Evolutionary conservation across 306 rosid genomes (phyloP).

Genomic region (Corylus avellana): DNA sequence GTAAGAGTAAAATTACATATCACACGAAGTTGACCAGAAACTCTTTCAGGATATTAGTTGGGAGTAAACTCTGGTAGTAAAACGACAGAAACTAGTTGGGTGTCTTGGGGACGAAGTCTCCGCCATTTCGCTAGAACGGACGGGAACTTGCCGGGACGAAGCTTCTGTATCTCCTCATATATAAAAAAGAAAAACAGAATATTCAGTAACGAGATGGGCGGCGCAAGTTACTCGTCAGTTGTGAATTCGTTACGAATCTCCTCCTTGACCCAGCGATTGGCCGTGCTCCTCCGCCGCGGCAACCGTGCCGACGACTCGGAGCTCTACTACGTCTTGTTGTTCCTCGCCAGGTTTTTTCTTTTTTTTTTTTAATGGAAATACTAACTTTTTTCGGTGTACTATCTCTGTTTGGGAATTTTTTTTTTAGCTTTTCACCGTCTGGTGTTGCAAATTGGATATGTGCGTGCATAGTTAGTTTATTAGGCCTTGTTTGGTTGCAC

Average conservation of each 20-base stretch:
- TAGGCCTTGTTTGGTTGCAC: background rate
- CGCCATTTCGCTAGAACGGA: no score
- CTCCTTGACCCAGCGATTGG: conserved; percentile 40
- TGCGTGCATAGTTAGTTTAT: background rate
- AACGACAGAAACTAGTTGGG: no score
- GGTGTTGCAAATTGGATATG: background rate
- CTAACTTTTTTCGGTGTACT: background rate
- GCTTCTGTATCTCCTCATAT: no score
- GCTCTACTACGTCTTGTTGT: conserved; percentile 47
- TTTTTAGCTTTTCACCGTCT: background rate
- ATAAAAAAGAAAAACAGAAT: no score
- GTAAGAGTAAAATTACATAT: no score
- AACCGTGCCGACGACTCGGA: conserved; percentile 31
- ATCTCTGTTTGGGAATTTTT: background rate
- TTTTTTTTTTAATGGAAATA: background rate
- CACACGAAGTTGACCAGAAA: no score
- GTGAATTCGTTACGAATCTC: conserved; percentile 42
- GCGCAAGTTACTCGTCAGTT: conserved; percentile 25
- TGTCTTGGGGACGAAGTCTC: no score
- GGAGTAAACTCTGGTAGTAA: no score
- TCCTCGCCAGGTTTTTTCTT: conserved; percentile 55
- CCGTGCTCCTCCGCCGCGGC: conserved; percentile 30
- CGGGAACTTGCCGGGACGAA: no score
- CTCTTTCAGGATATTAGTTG: no score
- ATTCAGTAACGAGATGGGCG: background rate